Evolutionary conservation across 495 filamentous ascomycete genomes (phyloP).

Genomic region (Penicillium atrosanguineum): DNA sequence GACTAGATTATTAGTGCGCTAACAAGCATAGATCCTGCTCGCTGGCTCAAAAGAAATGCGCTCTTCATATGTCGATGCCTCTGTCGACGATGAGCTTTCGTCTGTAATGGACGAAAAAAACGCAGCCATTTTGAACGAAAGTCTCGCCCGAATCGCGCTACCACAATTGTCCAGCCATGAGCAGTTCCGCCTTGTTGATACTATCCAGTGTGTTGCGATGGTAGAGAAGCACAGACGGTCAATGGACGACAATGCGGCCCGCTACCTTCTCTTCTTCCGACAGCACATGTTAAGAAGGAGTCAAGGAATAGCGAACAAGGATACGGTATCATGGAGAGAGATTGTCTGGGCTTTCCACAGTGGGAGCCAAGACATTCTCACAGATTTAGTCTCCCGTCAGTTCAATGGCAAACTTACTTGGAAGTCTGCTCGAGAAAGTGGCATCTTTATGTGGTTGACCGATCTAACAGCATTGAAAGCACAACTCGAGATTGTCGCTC

Average conservation of each 20-base stretch:
- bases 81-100: slow-evolving; percentile 53
- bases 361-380: slow-evolving; percentile 84
- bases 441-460: slow-evolving; percentile 93
- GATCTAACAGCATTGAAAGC: slow-evolving; percentile 68
- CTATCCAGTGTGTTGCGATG: slow-evolving; percentile 81
- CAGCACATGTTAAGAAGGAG: slow-evolving; percentile 74
- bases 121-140: slow-evolving; percentile 70
- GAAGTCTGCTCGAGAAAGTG: slow-evolving; percentile 80
- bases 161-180: slow-evolving; percentile 84
- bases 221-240: slow-evolving; percentile 88
- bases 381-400: slow-evolving; percentile 81
- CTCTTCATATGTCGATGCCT: slow-evolving; percentile 53
- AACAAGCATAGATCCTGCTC: slow-evolving; percentile 17
- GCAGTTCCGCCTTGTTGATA: slow-evolving; percentile 84
- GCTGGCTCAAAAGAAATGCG: slow-evolving; percentile 49
- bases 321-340: slow-evolving; percentile 83
- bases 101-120: slow-evolving; percentile 70
- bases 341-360: slow-evolving; percentile 95
- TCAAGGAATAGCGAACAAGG: slow-evolving; percentile 56
- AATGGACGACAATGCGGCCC: slow-evolving; percentile 89
- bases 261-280: slow-evolving; percentile 85
- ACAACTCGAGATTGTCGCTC: slow-evolving; percentile 85
- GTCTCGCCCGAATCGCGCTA: slow-evolving; percentile 69
- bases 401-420: slow-evolving; percentile 76
- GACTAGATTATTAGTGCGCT: background rate